Base-by-base conservation (phyloP, 1,284 basidiomycete genomes). In the Waitea zeae region DNA sequence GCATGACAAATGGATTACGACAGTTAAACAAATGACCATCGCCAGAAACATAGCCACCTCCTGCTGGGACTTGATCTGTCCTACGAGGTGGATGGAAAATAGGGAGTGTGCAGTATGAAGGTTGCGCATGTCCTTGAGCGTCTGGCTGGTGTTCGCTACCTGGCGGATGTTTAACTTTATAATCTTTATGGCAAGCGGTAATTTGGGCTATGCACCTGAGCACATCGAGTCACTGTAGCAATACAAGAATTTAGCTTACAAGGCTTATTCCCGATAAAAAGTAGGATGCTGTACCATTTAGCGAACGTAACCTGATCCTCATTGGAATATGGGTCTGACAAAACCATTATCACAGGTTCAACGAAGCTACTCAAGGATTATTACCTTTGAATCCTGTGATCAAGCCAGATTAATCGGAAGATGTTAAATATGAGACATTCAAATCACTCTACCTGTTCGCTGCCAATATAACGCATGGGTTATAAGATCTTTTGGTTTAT, bases 201-300 rank as follows among this genome's bases (percentile, higher is more conserved):
- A n/a, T n/a, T n/a, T n/a, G n/a, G n/a, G n/a, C n/a, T n/a, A n/a
- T 46, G 20, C 36, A 65, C 68, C 68, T 39, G 53, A 39, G 42
- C 70, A 73, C 59, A 68, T 64, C 0, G 60, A 55, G 40, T 74
- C 70, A 40, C 70, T 72, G n/a, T n/a, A n/a, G n/a, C n/a, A n/a
- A 26, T n/a, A 26, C 24, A 26, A n/a, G 9, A 26, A n/a, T n/a
- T n/a, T n/a, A n/a, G n/a, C n/a, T n/a, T n/a, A n/a, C n/a, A n/a
- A n/a, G n/a, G n/a, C n/a, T n/a, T n/a, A n/a, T n/a, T n/a, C n/a
- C n/a, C n/a, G n/a, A n/a, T n/a, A n/a, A n/a, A n/a, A n/a, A n/a
- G n/a, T 20, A 12, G 3, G 27, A 7, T 3, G 5, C 50, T 59
- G n/a, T 38, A 70, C 69, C 71, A 73, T 47, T 67, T 68, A 0